These are phyloP conservation scores for Arxiozyma slooffiae DNA, from an alignment of 1,139 yeast species.

Conservation along the genomic window DNA sequence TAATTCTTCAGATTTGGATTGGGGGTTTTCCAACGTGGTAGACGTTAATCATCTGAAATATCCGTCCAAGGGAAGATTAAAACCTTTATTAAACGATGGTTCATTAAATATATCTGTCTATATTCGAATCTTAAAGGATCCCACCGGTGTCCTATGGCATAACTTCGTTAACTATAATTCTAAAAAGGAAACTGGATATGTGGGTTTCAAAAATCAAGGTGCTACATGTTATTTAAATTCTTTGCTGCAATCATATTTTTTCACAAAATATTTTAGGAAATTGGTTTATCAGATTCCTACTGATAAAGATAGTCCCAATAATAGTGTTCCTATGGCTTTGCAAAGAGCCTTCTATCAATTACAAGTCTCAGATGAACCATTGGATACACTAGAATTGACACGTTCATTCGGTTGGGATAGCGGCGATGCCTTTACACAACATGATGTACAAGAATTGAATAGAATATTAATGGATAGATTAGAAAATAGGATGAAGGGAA, in stretches of 20 bases:
- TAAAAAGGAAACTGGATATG: constrained; percentile 76
- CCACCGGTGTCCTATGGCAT: constrained; percentile 93
- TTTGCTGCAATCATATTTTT: constrained; percentile 77
- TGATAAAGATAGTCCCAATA: constrained; percentile 41
- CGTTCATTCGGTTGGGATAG: constrained; percentile 96
- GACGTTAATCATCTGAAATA: constrained; percentile 44
- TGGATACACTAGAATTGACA: constrained; percentile 80
- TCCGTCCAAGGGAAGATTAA: constrained; percentile 25
- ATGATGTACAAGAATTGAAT: constrained; percentile 93
- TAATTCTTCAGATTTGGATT: constrained; percentile 66
- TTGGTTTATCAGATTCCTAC: constrained; percentile 89
- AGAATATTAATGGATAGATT: constrained; percentile 91
- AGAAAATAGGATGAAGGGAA: constrained; percentile 86
- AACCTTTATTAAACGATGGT: constrained; percentile 44
- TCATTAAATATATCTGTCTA: constrained; percentile 64
- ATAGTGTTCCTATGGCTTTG: constrained; percentile 68
- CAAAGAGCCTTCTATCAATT: constrained; percentile 80
- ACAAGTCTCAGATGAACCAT: constrained; percentile 61
- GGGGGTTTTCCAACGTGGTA: constrained; percentile 86
- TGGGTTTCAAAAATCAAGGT: constrained; percentile 92
- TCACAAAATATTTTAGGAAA: constrained; percentile 72
- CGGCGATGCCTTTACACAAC: constrained; percentile 92
- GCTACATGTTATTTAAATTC: constrained; percentile 97
- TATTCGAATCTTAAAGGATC: constrained; percentile 70
- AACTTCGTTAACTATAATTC: constrained; percentile 80